Conservation (phyloP, 73 alveolate genomes). For the Paramecium biaurelia region DNA sequence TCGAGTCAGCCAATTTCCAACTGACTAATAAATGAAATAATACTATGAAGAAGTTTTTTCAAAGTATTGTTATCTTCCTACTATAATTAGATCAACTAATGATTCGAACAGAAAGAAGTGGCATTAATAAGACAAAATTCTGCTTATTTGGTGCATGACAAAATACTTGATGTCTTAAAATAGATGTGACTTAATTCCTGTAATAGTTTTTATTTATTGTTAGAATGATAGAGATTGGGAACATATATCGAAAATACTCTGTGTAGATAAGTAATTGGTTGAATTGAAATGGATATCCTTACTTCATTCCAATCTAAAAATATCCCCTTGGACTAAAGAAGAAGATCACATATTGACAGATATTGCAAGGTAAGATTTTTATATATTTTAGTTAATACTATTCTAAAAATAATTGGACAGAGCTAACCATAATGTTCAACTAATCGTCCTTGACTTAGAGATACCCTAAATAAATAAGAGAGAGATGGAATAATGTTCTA, state of each 20-base stretch:
- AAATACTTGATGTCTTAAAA: not conserved
- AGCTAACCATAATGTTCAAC: not conserved
- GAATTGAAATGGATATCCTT: slow-evolving; percentile 32
- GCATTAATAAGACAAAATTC: slow-evolving; percentile 10
- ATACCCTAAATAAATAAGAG: slow-evolving; percentile 40
- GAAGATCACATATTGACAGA: slow-evolving; percentile 19
- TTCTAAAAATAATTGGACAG: slow-evolving; percentile 40
- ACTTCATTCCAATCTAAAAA: not conserved
- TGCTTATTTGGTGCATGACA: not conserved
- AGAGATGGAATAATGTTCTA: slow-evolving; percentile 35
- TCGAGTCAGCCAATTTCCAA: not conserved
- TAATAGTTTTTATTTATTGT: not conserved
- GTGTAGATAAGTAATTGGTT: not conserved
- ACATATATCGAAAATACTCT: not conserved
- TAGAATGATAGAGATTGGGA: not conserved
- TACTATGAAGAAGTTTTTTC: slow-evolving; percentile 2
- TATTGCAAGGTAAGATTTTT: slow-evolving; percentile 24
- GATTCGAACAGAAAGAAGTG: not conserved
- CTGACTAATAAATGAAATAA: not conserved
- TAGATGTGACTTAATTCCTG: not conserved
- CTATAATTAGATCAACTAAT: slow-evolving; percentile 16
- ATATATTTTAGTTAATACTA: not conserved
- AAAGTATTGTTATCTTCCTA: not conserved
- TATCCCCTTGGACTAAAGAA: slow-evolving; percentile 3
- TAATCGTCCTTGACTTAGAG: not conserved